phyloP scores from a whole-genome alignment of 805 yeast species.

The Kurtzmaniella cleridarum region DNA sequence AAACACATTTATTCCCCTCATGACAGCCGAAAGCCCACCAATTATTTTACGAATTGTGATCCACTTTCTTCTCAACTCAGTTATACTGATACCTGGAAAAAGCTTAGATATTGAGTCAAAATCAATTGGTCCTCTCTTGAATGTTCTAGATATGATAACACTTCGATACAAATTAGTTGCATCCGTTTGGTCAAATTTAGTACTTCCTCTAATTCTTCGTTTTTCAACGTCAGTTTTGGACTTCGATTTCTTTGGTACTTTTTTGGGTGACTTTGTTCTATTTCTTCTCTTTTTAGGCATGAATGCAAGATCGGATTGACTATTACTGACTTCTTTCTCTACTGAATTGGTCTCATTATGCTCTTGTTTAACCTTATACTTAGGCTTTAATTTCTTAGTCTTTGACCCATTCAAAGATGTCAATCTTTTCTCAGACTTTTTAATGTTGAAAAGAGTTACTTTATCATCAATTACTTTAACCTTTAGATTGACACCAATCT shows the following conservation, averaged over 20 bases:
- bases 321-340: background rate
- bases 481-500: slow-evolving; percentile 7
- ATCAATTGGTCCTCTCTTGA: slow-evolving; percentile 50
- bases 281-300: slow-evolving; percentile 10
- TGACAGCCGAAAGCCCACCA: slow-evolving; percentile 48
- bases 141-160: slow-evolving; percentile 62
- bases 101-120: slow-evolving; percentile 57
- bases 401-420: slow-evolving; percentile 1
- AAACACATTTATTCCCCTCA: slow-evolving; percentile 58
- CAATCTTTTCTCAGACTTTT: slow-evolving; percentile 2
- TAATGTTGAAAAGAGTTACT: slow-evolving; percentile 16
- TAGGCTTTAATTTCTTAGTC: slow-evolving; percentile 4
- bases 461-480: slow-evolving; percentile 24
- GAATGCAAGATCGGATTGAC: background rate
- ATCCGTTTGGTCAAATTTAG: slow-evolving; percentile 38
- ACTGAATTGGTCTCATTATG: background rate
- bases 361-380: slow-evolving; percentile 2
- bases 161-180: slow-evolving; percentile 54
- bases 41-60: slow-evolving; percentile 50
- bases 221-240: slow-evolving; percentile 1
- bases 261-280: slow-evolving; percentile 7
- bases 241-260: slow-evolving; percentile 3
- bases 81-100: slow-evolving; percentile 39
- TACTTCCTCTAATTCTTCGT: slow-evolving; percentile 8
- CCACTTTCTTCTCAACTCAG: slow-evolving; percentile 62